Evolutionary conservation across 208 protist genomes (phyloP).

Genomic region (Trypanosoma mega): DNA sequence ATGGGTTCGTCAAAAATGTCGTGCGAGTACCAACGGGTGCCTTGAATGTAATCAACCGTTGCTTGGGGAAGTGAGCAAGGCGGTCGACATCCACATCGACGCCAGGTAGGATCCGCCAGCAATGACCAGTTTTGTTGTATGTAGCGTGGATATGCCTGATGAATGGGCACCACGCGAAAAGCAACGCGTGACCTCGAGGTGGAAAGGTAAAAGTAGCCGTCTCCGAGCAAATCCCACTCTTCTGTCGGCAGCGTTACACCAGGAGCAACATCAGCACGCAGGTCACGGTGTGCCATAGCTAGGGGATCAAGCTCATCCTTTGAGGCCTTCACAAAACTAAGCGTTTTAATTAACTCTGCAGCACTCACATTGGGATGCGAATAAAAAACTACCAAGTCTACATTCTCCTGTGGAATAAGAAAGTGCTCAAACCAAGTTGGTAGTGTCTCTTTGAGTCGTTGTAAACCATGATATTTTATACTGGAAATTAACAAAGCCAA

Average conservation of each 20-base stretch:
- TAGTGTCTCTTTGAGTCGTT: slow-evolving; percentile 18
- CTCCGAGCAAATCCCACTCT: slow-evolving; percentile 9
- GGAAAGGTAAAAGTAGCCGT: slow-evolving; percentile 19
- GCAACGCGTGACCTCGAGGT: background rate
- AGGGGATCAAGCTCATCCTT: slow-evolving; percentile 5
- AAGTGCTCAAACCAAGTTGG: slow-evolving; percentile 19
- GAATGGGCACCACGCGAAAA: slow-evolving; percentile 21
- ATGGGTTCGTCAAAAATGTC: slow-evolving; percentile 27
- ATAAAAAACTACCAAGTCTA: slow-evolving; percentile 26
- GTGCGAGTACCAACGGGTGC: slow-evolving; percentile 30
- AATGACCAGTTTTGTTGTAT: slow-evolving; percentile 18
- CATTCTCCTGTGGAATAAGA: slow-evolving; percentile 14
- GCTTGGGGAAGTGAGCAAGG: slow-evolving; percentile 8
- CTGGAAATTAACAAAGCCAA: slow-evolving; percentile 18
- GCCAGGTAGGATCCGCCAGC: slow-evolving; percentile 22
- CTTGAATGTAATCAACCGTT: slow-evolving; percentile 23
- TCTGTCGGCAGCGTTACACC: slow-evolving; percentile 1
- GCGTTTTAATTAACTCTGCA: slow-evolving; percentile 5
- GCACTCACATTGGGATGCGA: slow-evolving; percentile 11
- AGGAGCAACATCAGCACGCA: slow-evolving; percentile 5
- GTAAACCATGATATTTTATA: slow-evolving; percentile 19
- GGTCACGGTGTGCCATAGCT: slow-evolving; percentile 3
- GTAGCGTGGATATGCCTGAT: slow-evolving; percentile 19
- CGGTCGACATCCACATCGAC: slow-evolving; percentile 24
- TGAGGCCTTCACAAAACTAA: slow-evolving; percentile 7